Conservation (phyloP, 2,329 filamentous ascomycete genomes). For the Neonectria magnoliae region DNA sequence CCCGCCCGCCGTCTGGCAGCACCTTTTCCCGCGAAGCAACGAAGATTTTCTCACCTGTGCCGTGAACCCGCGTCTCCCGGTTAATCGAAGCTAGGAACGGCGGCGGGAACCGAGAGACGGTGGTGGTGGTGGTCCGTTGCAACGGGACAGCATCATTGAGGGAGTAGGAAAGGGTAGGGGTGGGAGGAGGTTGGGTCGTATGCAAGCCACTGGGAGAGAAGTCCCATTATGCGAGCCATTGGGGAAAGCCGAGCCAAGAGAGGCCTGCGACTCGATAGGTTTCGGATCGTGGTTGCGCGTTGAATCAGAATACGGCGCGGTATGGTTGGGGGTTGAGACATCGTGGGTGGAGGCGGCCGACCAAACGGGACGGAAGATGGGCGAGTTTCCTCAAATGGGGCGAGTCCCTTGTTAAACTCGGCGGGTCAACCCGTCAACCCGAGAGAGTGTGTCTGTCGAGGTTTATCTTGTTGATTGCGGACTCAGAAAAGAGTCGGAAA, state of each 20-base stretch:
- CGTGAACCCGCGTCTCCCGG: constrained; percentile 15
- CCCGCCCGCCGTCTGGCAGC: constrained; percentile 17
- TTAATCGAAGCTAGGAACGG: neutral
- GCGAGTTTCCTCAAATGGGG: constrained; percentile 6
- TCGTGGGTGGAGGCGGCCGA: constrained; percentile 6
- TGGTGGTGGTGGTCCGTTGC: constrained; percentile 12
- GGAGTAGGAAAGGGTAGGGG: neutral
- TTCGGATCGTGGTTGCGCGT: constrained; percentile 17
- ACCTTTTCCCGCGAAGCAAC: neutral
- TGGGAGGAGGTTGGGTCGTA: constrained; percentile 25
- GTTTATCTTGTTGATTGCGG: neutral
- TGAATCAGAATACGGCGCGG: neutral
- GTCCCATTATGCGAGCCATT: constrained; percentile 33
- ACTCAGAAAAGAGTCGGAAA: neutral
- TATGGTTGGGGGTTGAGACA: constrained; percentile 1
- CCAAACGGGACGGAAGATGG: neutral
- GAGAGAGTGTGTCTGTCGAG: neutral
- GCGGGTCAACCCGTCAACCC: neutral
- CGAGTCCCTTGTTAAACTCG: neutral
- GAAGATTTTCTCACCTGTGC: constrained; percentile 4
- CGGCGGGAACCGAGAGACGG: neutral
- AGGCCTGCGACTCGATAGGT: constrained; percentile 14
- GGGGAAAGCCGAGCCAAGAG: neutral
- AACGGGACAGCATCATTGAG: neutral
- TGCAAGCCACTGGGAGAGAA: constrained; percentile 30